Base-by-base conservation (phyloP, 768 basidiomycete genomes). In the Trametes gibbosa region DNA sequence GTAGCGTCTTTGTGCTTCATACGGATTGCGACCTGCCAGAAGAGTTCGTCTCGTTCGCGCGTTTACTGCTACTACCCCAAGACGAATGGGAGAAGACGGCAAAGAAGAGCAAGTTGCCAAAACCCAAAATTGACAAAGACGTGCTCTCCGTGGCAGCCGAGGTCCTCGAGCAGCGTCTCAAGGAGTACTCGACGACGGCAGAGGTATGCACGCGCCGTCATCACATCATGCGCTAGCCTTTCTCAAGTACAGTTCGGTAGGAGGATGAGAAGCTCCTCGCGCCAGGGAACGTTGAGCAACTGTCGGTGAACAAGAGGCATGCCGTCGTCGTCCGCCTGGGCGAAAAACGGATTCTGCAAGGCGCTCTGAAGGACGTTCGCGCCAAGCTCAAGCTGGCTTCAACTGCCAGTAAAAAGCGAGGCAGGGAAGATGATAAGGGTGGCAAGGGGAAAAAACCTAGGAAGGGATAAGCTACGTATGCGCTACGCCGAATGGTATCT, bases 281-380 rank as follows among this genome's bases (percentile, higher is more conserved):
- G n/a, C 50, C 58, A 5, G 68, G 63, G 16, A 56, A 54, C 14
- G 48, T 56, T 21, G 67, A 63, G 19, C 52, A 57, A n/a, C 68
- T 82, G 1, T 55, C 77, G 4, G 56, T 74, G 52, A 83, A 84
- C 63, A 80, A 77, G 65, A 76, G 76, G 58, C 77, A 85, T 58
- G 92, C 93, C 0, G 68, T 87, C 8, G 73, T 89, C 46, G 90
- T 94, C 13, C 80, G 93, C 35, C 69, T 91, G 10, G 90, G 90
- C 4, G 93, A 95, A 75, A 93, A 93, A 73, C 74, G 80, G 23
- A 84, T 94, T 13, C 66, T 95, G 53, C 67, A 65, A 2, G 64
- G 62, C 1, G 59, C 72, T 0, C 64, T 75, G 43, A 40, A 59
- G 10, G 40, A 58, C 25, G 40, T 56, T 5, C 56, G 63, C 7